Percentiles rank a stretch among this genome's conserved stretches.
phyloP scores from a whole-genome alignment of 306 rosid species.

The Pachyrhizus erosus region DNA sequence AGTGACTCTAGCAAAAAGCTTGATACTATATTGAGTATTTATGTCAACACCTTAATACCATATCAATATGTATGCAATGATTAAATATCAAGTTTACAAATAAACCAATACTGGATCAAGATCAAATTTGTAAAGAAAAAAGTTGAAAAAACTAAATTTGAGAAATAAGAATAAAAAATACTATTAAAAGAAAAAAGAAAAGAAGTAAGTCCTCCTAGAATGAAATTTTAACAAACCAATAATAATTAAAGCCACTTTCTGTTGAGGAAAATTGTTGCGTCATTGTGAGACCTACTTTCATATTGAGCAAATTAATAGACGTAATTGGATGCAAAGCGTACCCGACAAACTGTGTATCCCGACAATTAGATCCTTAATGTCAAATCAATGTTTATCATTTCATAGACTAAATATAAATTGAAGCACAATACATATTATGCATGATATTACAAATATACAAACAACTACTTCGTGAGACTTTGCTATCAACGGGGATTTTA shows the following conservation, averaged over 20 bases:
- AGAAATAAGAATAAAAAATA: not conserved
- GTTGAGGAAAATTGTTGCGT: not conserved
- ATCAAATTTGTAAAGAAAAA: not conserved
- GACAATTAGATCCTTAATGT: conserved; percentile 47
- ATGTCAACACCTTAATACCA: not conserved
- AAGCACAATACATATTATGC: not conserved
- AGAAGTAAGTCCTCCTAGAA: no score
- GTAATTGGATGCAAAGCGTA: not conserved
- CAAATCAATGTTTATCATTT: conserved; percentile 6
- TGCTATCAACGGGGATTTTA: no score
- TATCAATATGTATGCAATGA: not conserved
- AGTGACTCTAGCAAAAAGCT: no score
- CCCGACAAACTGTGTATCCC: conserved; percentile 27
- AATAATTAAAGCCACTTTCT: not conserved
- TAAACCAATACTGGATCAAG: no score
- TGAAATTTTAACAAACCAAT: conserved; percentile 11
- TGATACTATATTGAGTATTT: no score
- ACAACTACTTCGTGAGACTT: no score
- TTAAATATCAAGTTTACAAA: not conserved
- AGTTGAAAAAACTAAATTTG: not conserved
- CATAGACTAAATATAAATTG: not conserved
- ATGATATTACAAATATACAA: conserved; percentile 22
- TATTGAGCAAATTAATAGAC: not conserved
- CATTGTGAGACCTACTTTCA: conserved; percentile 13
- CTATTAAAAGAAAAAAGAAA: not conserved